Evolutionary conservation across 2,329 filamentous ascomycete species (phyloP).

Genomic region (Rachicladosporium sp.): DNA sequence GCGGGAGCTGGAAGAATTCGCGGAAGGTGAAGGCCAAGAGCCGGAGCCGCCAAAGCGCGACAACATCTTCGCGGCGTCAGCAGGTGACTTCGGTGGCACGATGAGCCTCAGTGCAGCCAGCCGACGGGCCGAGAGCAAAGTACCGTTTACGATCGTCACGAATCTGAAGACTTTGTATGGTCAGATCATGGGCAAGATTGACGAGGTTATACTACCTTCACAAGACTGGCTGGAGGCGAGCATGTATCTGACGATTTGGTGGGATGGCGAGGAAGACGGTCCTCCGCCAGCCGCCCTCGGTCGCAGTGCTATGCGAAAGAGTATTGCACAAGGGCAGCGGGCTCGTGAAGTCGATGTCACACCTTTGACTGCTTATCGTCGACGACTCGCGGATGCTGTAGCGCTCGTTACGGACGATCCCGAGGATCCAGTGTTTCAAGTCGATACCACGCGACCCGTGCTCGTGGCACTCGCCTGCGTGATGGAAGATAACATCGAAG

Average conservation of each 20-base stretch:
- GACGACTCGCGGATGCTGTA: constrained; percentile 60
- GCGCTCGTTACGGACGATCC: constrained; percentile 50
- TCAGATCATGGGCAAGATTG: constrained; percentile 62
- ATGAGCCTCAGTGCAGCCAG: constrained; percentile 55
- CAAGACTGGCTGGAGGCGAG: constrained; percentile 90
- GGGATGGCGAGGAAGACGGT: constrained; percentile 64
- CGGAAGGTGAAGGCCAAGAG: constrained; percentile 53
- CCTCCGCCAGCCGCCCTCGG: constrained; percentile 31
- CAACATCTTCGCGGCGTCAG: constrained; percentile 19
- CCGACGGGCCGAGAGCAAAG: constrained; percentile 66
- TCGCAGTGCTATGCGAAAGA: constrained; percentile 27
- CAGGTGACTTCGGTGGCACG: constrained; percentile 26
- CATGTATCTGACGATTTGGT: constrained; percentile 76
- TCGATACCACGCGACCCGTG: constrained; percentile 62
- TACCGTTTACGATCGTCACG: constrained; percentile 85
- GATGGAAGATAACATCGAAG: constrained; percentile 71
- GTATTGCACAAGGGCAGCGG: constrained; percentile 22
- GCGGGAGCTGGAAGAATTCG: constrained; percentile 61
- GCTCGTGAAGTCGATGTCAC: constrained; percentile 38
- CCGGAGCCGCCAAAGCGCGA: constrained; percentile 25
- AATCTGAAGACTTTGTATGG: constrained; percentile 70
- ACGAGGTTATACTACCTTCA: constrained; percentile 62
- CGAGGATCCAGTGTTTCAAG: constrained; percentile 54
- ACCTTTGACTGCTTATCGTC: constrained; percentile 57
- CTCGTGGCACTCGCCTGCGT: constrained; percentile 73